Percentiles rank a stretch among this genome's conserved stretches.
Conservation (phyloP, 192 early-diverging fungal genomes). For the Coemansia aciculifera region DNA sequence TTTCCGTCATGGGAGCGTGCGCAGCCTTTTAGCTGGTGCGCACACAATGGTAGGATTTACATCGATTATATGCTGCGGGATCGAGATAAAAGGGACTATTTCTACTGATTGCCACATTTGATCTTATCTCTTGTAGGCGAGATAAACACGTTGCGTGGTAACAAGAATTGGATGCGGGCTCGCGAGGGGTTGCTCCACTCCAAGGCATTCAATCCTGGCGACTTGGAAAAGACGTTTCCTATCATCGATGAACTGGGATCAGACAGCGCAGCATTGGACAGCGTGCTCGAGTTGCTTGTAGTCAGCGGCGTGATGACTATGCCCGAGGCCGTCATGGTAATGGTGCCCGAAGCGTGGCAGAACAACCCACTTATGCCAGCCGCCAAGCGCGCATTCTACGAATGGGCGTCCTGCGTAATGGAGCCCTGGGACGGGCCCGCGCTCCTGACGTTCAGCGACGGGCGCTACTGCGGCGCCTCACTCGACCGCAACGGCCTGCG, state of each 20-base stretch:
- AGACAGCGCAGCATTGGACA: conserved; percentile 96
- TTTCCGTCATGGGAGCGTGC: conserved; percentile 99
- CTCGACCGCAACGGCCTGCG: conserved; percentile 97
- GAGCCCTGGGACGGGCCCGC: conserved; percentile 99
- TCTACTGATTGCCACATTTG: background rate
- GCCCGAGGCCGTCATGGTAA: conserved; percentile 97
- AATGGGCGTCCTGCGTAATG: conserved; percentile 97
- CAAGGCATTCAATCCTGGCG: conserved; percentile 67
- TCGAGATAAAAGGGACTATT: background rate
- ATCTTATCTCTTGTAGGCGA: conserved; percentile 60
- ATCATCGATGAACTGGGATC: conserved; percentile 95
- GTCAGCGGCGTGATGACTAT: conserved; percentile 87
- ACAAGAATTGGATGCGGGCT: conserved; percentile 99
- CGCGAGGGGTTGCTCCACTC: conserved; percentile 93
- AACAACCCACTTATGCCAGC: conserved; percentile 77
- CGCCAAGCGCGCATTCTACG: conserved; percentile 91
- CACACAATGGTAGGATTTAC: conserved; percentile 84
- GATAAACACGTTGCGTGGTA: conserved; percentile 97
- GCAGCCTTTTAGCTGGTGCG: conserved; percentile 97
- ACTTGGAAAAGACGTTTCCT: conserved; percentile 83
- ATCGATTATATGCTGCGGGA: background rate
- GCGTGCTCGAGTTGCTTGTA: conserved; percentile 92
- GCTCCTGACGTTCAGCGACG: conserved; percentile 96
- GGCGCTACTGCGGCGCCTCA: conserved; percentile 96
- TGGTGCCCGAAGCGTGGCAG: conserved; percentile 99